A percentile compares a stretch with the other conserved stretches of the same genome.
These are phyloP conservation scores for Colletotrichum sansevieriae DNA, from an alignment of 2,329 filamentous ascomycete species.

Conservation along the genomic window DNA sequence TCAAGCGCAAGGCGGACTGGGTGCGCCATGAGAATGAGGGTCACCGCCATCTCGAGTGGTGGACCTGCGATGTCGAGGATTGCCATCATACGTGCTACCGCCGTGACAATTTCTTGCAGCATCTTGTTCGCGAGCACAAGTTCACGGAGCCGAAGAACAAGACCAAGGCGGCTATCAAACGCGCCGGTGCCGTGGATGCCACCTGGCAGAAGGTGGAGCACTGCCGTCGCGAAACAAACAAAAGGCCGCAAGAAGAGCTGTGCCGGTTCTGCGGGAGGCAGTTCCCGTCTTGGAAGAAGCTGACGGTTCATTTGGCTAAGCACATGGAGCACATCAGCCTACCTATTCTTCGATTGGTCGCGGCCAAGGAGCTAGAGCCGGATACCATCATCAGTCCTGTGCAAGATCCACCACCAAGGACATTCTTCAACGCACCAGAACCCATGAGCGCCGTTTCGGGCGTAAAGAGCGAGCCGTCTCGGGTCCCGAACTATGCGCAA, in stretches of 20 bases:
- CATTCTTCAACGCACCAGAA: conserved; percentile 46
- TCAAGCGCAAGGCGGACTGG: conserved; percentile 97
- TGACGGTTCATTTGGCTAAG: conserved; percentile 92
- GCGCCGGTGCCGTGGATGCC: conserved; percentile 68
- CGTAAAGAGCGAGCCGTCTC: conserved; percentile 49
- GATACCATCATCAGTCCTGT: conserved; percentile 78
- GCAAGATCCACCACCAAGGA: conserved; percentile 65
- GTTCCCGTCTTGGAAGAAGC: conserved; percentile 89
- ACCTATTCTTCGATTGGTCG: conserved; percentile 77
- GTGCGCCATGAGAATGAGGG: conserved; percentile 93
- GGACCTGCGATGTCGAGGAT: conserved; percentile 85
- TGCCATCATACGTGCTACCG: conserved; percentile 87
- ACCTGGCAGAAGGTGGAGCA: conserved; percentile 84
- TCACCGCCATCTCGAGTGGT: conserved; percentile 91
- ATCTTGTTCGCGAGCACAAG: conserved; percentile 92
- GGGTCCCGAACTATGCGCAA: conserved; percentile 6
- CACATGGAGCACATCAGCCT: conserved; percentile 95
- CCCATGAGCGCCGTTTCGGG: conserved; percentile 47
- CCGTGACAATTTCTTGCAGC: conserved; percentile 93
- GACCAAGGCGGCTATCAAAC: conserved; percentile 76
- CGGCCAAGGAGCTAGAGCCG: conserved; percentile 63
- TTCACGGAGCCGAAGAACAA: conserved; percentile 85
- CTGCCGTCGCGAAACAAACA: conserved; percentile 78
- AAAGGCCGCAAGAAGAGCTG: conserved; percentile 78
- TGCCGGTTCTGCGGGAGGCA: conserved; percentile 89